Evolutionary conservation across 1,284 basidiomycete species (phyloP).

Genomic region (Porodaedalea pini): DNA sequence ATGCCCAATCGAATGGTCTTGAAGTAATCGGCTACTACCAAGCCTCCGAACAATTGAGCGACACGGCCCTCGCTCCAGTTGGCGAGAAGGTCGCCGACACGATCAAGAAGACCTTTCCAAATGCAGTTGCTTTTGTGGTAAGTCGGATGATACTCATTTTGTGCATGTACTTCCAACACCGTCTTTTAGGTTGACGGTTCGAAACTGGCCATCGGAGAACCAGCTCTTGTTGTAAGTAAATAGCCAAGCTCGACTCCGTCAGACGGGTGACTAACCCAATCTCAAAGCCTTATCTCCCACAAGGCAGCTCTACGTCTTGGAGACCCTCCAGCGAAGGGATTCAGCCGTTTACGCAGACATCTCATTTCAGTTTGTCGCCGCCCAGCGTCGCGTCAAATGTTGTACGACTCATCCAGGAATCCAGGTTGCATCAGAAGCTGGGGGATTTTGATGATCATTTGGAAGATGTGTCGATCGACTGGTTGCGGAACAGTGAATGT

Average conservation of each 20-base stretch:
- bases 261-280: no score
- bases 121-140: slow-evolving; percentile 65
- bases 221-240: slow-evolving; percentile 58
- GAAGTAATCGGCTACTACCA: slow-evolving; percentile 70
- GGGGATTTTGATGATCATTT: slow-evolving; percentile 78
- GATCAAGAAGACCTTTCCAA: slow-evolving; percentile 47
- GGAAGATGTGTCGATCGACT: slow-evolving; percentile 68
- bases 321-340: slow-evolving; percentile 32
- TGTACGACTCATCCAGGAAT: slow-evolving; percentile 44
- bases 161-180: slow-evolving; percentile 7
- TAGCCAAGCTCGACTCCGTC: no score
- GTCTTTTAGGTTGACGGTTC: slow-evolving; percentile 56
- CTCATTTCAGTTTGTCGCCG: slow-evolving; percentile 43
- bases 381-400: slow-evolving; percentile 43
- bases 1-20: slow-evolving; percentile 48
- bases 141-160: slow-evolving; percentile 24
- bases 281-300: slow-evolving; percentile 52
- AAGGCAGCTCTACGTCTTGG: slow-evolving; percentile 41
- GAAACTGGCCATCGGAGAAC: slow-evolving; percentile 44
- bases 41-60: slow-evolving; percentile 58
- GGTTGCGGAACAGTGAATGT: slow-evolving; percentile 54
- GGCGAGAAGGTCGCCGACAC: slow-evolving; percentile 58
- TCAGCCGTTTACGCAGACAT: slow-evolving; percentile 41
- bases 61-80: slow-evolving; percentile 54
- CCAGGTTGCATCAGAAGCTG: slow-evolving; percentile 48